Evolutionary conservation across 2,329 filamentous ascomycete species (phyloP).

Genomic region (Ophiosphaerella herpotricha): DNA sequence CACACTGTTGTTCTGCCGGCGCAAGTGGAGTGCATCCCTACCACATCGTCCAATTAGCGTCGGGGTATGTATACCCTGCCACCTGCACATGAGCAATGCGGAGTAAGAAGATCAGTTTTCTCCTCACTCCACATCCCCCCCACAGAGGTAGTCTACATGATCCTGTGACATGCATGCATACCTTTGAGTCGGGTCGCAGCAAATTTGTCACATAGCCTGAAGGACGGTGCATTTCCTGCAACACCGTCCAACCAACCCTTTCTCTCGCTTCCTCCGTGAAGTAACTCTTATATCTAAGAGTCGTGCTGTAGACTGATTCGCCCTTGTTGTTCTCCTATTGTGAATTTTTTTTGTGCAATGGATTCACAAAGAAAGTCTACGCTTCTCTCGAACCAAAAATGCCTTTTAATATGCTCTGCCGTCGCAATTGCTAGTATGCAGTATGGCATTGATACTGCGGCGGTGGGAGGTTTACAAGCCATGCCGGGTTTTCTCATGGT

Average conservation of each 20-base stretch:
- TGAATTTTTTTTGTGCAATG: conserved; percentile 2
- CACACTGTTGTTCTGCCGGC: not conserved
- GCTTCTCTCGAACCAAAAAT: conserved; percentile 48
- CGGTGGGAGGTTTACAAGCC: conserved; percentile 46
- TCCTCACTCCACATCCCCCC: not conserved
- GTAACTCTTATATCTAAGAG: no score
- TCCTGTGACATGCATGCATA: no score
- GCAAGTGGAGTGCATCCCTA: not conserved
- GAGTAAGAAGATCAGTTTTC: not conserved
- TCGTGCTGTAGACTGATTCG: no score
- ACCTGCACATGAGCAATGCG: not conserved
- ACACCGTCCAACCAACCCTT: no score
- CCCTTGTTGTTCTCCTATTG: not conserved
- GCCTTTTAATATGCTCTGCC: conserved; percentile 52
- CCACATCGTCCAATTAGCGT: not conserved
- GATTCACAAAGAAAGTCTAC: conserved; percentile 11
- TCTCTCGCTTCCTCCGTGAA: no score
- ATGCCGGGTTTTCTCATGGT: conserved; percentile 57
- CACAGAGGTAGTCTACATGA: not conserved
- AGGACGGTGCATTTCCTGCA: no score
- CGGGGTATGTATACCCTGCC: not conserved
- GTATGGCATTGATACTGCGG: conserved; percentile 57
- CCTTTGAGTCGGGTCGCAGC: not conserved
- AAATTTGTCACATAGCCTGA: no score
- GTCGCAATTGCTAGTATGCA: conserved; percentile 58